A percentile compares a stretch with the other conserved stretches of the same genome.
These are phyloP conservation scores for Pichia nanzhaoensis DNA, from an alignment of 805 yeast genomes.

Conservation along the genomic window DNA sequence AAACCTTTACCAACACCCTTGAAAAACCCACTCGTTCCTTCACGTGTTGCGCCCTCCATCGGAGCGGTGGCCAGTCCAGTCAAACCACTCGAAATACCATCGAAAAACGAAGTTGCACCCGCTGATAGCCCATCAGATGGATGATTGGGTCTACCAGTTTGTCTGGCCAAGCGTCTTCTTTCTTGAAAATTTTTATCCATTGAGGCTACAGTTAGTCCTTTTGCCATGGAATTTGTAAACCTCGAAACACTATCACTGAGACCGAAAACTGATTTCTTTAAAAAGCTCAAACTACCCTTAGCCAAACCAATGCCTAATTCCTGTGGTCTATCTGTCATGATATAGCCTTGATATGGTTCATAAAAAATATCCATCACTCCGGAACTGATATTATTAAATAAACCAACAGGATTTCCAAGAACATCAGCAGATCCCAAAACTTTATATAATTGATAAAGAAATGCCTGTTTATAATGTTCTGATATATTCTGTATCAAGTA, in stretches of 20 bases:
- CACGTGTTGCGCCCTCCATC: constrained; percentile 77
- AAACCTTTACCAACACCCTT: constrained; percentile 92
- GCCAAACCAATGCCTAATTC: constrained; percentile 94
- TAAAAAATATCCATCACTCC: constrained; percentile 96
- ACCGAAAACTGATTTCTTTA: constrained; percentile 93
- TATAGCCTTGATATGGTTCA: constrained; percentile 94
- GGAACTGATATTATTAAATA: constrained; percentile 86
- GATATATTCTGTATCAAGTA: constrained; percentile 60
- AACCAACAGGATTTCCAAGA: constrained; percentile 94
- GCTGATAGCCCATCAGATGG: constrained; percentile 77
- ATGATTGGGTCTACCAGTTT: constrained; percentile 63
- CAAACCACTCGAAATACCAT: constrained; percentile 80
- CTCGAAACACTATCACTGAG: constrained; percentile 89
- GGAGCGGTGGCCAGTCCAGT: constrained; percentile 90
- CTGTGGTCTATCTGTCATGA: constrained; percentile 91
- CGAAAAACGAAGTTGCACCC: constrained; percentile 86
- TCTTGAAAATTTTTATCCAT: constrained; percentile 82
- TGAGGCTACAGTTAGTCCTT: constrained; percentile 87
- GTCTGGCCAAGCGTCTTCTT: constrained; percentile 67
- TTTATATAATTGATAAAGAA: constrained; percentile 86
- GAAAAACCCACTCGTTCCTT: constrained; percentile 88
- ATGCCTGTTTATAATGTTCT: constrained; percentile 88
- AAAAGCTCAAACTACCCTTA: constrained; percentile 89
- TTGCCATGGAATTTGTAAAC: constrained; percentile 89
- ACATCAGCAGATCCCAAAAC: constrained; percentile 94